Evolutionary conservation across 2,329 filamentous ascomycete species (phyloP).

Genomic region (Coniella lustricola): DNA sequence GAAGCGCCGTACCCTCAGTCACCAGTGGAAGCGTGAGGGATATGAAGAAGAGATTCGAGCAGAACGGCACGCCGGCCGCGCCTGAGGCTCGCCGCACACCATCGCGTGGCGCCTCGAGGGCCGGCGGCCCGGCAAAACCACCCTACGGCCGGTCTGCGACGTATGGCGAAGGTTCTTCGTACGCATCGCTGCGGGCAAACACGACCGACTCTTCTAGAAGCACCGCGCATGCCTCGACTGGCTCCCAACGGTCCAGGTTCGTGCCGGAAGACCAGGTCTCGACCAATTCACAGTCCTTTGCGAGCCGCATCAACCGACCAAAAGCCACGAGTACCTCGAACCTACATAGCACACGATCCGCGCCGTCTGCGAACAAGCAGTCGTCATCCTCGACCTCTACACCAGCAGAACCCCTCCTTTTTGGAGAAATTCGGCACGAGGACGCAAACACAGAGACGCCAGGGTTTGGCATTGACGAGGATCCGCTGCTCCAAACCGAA

Average conservation of each 20-base stretch:
- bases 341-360: constrained; percentile 31
- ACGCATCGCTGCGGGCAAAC: constrained; percentile 34
- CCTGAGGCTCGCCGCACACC: constrained; percentile 28
- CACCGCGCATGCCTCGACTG: constrained; percentile 22
- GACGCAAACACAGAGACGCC: constrained; percentile 44
- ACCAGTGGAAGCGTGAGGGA: constrained; percentile 69
- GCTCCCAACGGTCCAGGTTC: constrained; percentile 39
- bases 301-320: constrained; percentile 51
- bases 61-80: constrained; percentile 32
- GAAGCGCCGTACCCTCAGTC: constrained; percentile 23
- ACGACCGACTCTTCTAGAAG: constrained; percentile 23
- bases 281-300: constrained; percentile 51
- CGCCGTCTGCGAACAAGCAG: constrained; percentile 21
- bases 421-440: constrained; percentile 66
- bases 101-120: constrained; percentile 28
- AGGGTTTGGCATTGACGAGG: constrained; percentile 54
- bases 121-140: constrained; percentile 22
- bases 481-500: constrained; percentile 41
- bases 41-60: constrained; percentile 71
- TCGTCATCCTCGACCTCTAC: constrained; percentile 27
- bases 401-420: constrained; percentile 51
- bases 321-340: constrained; percentile 30
- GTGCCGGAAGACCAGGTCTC: constrained; percentile 45
- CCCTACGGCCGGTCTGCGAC: constrained; percentile 28
- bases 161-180: constrained; percentile 30